Base-by-base conservation (phyloP, 352 stramenopile species). In the Globisporangium viniferum region DNA sequence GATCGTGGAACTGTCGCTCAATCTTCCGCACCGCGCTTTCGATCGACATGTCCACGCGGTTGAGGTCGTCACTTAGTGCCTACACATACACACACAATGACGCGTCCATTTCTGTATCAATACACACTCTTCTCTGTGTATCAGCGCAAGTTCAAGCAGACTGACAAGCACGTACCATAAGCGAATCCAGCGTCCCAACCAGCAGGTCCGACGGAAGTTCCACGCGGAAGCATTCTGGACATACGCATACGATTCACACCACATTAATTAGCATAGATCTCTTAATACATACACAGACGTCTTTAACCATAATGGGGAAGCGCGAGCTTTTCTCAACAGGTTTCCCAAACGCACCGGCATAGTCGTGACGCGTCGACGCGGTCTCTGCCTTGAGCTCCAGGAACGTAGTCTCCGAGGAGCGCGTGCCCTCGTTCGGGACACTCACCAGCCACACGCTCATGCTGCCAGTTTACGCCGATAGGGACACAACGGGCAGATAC, bases 1-100 rank as follows among this genome's bases (percentile, higher is more conserved):
- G 74, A 66, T 99, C 97, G 39, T 88, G 79, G 72, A 97, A 97
- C 71, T 98, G 97, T 49, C 96, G 93, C 81, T 99, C 97, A 65
- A 99, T 98, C 87, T 99, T 99, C 73, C 89, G 82, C 62, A 99
- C 96, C 59, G 98, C 96, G 67, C 81, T 87, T 77, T 99, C 97
- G 44, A 99, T 91, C 62, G 93, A 75, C 68, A 91, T 80, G 70
- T 99, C 97, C 46, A 98, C 97, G 70, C 98, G 98, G 55, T 95
- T 96, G 39, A 99, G 80, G 60, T 99, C 96, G 71, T 99, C 97
- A 48, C 91, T 92, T 55, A 94, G 64, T 24, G 86, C 86, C 86
- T 95, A 54, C 15, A 18, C 9, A 24, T 9, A 14, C 9, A 58
- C 22, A 4, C 18, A 29, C 18, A 44, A 29, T 36, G 8, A 22